Evolutionary conservation across 768 basidiomycete genomes (phyloP).

Genomic region (Polyporus arcularius): DNA sequence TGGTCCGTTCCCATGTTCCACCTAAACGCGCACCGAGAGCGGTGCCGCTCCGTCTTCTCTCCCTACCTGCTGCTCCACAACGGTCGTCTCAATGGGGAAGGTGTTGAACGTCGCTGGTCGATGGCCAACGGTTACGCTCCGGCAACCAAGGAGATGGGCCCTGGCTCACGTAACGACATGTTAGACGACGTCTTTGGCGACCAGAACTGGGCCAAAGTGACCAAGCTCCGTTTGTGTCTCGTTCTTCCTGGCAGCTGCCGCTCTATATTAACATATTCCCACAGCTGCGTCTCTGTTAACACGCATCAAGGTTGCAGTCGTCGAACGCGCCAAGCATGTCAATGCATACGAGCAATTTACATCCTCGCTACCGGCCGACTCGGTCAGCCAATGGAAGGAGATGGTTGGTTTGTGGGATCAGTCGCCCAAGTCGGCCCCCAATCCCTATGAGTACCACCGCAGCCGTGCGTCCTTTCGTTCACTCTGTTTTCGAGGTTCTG

Average conservation of each 20-base stretch:
- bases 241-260: not conserved
- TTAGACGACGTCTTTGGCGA: constrained; percentile 40
- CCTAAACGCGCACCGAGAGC: constrained; percentile 32
- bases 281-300: not conserved
- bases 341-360: not conserved
- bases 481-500: no score
- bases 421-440: not conserved
- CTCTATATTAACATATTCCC: not conserved
- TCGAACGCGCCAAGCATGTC: not conserved
- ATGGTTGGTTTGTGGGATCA: not conserved
- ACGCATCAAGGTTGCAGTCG: not conserved
- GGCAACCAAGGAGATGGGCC: constrained; percentile 40
- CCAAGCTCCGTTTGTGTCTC: constrained; percentile 23
- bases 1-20: constrained; percentile 41
- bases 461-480: no score
- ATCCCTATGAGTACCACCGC: not conserved
- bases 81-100: constrained; percentile 39
- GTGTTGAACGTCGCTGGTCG: constrained; percentile 39
- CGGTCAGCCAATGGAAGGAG: not conserved
- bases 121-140: constrained; percentile 31
- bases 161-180: constrained; percentile 32
- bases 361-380: not conserved
- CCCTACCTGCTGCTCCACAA: constrained; percentile 31
- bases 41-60: constrained; percentile 33
- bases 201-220: constrained; percentile 39